Evolutionary conservation across 441 rosid genomes (phyloP).

Genomic region (Adansonia madagascariensis): DNA sequence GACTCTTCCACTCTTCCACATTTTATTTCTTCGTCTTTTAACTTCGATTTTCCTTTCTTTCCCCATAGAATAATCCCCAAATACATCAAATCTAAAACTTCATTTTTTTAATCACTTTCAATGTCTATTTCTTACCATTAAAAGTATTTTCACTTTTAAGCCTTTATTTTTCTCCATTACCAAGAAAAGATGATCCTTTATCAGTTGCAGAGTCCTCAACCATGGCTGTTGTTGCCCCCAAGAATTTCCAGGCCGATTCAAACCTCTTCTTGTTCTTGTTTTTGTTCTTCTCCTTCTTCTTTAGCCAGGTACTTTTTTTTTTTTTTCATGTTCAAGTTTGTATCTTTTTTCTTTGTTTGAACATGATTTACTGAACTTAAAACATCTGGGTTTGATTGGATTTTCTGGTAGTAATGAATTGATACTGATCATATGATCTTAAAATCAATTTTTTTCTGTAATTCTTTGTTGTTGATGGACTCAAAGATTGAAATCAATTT

Average conservation of each 20-base stretch:
- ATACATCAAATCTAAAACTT: too few species aligned
- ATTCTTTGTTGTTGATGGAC: not conserved
- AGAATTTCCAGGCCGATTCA: conserved; percentile 31
- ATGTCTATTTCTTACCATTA: not conserved
- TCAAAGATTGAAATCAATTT: not conserved
- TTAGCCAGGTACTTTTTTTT: conserved; percentile 40
- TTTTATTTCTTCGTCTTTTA: too few species aligned
- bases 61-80: too few species aligned
- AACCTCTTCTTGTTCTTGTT: conserved; percentile 12
- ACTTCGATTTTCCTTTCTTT: too few species aligned
- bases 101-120: too few species aligned
- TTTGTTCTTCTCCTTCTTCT: conserved; percentile 18
- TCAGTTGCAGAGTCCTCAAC: conserved; percentile 31
- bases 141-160: not conserved
- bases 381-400: not conserved
- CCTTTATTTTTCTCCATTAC: not conserved
- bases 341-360: not conserved
- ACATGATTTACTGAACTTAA: not conserved
- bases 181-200: not conserved
- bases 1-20: too few species aligned
- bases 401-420: not conserved
- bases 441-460: not conserved
- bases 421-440: not conserved
- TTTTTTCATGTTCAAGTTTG: not conserved
- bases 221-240: conserved; percentile 46